Base-by-base conservation (phyloP, 1,284 basidiomycete genomes). In the Sporisorium iseilematis-ciliati region DNA sequence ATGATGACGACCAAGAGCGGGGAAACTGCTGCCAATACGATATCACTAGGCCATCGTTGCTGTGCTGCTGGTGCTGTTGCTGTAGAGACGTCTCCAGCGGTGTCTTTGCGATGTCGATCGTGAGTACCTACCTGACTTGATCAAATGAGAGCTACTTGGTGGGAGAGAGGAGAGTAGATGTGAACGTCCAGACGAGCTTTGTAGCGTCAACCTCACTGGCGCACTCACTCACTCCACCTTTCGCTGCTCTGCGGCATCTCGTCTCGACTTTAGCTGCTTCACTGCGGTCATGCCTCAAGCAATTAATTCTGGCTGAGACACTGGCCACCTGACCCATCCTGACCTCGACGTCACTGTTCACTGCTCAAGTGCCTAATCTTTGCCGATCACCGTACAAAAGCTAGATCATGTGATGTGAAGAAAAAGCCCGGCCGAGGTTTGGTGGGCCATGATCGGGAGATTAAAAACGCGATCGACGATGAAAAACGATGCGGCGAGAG, bases 141-240 rank as follows among this genome's bases (percentile, higher is more conserved):
- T 76, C 65, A 69, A 72, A 76, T 67, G 74, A 76, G 69, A 76
- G 74, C 55, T 75, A 61, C 62, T 71, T 76, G 74, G 74, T 72
- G 74, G 74, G 59, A 57, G 58, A 33, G 61, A 70, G 66, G 65
- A 72, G 68, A 67, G 64, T 8, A 33, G 23, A 2, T 14, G 58
- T 16, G 21, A 43, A 12, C 20, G n/a, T 45, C 41, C 11, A 50
- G 41, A 26, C 52, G 51, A 62, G 59, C 72, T 75, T 75, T 75
- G 72, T 75, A 75, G 67, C 62, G 58, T 14, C 14, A 42, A 21
- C 41, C 20, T n/a, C 41, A 21, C 12, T 7, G 10, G 31, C 35
- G 35, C n/a, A 12, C 42, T 23, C 21, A 5, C 69, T 63, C 56
- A 43, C 62, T 62, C 68, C 62, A 71, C 50, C 63, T 62, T 26